Base-by-base conservation (phyloP, 179 eudicot genomes). In the Silene vulgaris region DNA sequence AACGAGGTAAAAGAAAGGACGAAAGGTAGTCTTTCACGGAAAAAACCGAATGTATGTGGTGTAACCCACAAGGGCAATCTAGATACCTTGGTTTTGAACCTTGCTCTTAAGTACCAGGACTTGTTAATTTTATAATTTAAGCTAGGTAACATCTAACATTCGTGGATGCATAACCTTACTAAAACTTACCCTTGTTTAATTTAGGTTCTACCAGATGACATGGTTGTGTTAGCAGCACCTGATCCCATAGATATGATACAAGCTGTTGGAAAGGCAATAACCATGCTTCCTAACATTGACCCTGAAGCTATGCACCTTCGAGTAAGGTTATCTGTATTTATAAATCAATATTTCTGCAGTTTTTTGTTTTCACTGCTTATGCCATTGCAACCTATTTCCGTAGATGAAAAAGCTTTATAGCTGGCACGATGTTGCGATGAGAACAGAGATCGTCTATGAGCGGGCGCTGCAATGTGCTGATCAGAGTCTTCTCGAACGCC, bases 361-460 rank as follows among this genome's bases (percentile, higher is more conserved):
- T 1, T 63, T 69, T 21, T n/a, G 20, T 77, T 61, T 21, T 26
- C 21, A 29, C n/a, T 56, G 52, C 66, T 74, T 11, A 74, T 70
- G 16, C 5, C 32, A 14, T 37, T 50, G 20, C 57, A 20, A 48
- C 74, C 50, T 59, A 60, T 72, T 78, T 61, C 74, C 73, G 50
- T 88, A 94, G 98, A 92, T 94, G 94, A 90, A 87, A 84, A 86
- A 75, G 11, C 81, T 94, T 21, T 94, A 94, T 68, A 94, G 98
- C 81, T 94, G 98, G 98, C 97, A 88, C 74, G 97, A 94, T 83
- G 98, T 94, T 83, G 98, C 98, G 59, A 88, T 78, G 82, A 87
- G 98, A 79, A 94, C 98, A 21, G 95, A 92, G 88, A 88, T 86
- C 71, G 97, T 94, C 52, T 94, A 94, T 78, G 89, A 88, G 72